Evolutionary conservation across 78 protist species (phyloP), one percentile per base, ranked within the genome.

Genomic region (Pigoraptor vietnamica): DNA sequence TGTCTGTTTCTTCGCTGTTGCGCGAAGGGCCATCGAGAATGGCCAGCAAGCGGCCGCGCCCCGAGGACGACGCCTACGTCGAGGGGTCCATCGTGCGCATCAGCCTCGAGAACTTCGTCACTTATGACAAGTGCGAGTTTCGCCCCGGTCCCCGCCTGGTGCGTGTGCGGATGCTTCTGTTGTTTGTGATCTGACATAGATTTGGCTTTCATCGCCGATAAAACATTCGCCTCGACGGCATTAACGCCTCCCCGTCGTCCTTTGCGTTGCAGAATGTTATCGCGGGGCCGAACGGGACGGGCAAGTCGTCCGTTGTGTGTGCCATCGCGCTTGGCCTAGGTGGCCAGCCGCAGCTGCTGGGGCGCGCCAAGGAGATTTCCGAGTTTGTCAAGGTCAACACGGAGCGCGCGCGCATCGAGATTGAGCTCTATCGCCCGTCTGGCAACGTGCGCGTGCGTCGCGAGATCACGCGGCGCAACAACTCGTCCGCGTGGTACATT

Each of bases 241-340:
- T 86, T 2, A 14, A 86, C 32, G 83, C 83, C 9, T 79, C 32
- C 33, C 83, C 6, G 83, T 24, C 83, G 34, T 14, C 24, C 33
- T 25, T 14, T 79, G 83, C 23, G 34, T 24, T 25, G 32, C 24
- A 23, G 83, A 98, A 98, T 56, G 95, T 98, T 1, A 87, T 98
- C 34, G 87, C 97, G 56, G 99, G 99, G 1, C 99, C 99, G 6
- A 98, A 98, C 89, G 99, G 99, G 2, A 90, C 96, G 1, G 99
- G 99, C 87, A 98, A 98, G 93, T 91, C 96, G 33, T 40, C 97
- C 25, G 88, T 98, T 39, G 97, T 97, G 23, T 95, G 97, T 87
- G 99, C 98, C 0, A 90, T 98, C 19, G 93, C 95, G 55, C 39
- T 98, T 9, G 98, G 96, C 0, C 94, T 98, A 19, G 99, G 97